These are phyloP conservation scores for Trichoderma sp. DNA, from an alignment of 2,329 filamentous ascomycete genomes.

Conservation along the genomic window DNA sequence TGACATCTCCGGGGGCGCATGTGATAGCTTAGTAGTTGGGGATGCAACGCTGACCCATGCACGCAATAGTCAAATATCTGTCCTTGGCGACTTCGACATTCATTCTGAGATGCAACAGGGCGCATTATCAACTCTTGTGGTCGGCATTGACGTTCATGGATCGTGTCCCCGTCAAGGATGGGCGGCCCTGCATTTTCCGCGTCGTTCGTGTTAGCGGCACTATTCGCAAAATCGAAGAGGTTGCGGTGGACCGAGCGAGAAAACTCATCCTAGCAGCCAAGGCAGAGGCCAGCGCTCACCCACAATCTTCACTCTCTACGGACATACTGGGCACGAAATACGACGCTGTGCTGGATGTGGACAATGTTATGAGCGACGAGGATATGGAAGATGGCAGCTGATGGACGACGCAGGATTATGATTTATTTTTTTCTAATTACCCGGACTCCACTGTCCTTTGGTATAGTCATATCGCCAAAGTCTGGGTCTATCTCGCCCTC, in stretches of 20 bases:
- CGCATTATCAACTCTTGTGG: slow-evolving; percentile 88
- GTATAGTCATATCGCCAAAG: slow-evolving; percentile 57
- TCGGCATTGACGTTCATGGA: slow-evolving; percentile 82
- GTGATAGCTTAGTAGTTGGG: background rate
- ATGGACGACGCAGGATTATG: slow-evolving; percentile 35
- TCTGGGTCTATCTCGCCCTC: slow-evolving; percentile 47
- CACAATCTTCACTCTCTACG: slow-evolving; percentile 32
- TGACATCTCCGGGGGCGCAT: background rate
- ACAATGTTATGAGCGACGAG: slow-evolving; percentile 49
- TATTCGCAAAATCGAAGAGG: slow-evolving; percentile 88
- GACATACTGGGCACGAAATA: slow-evolving; percentile 36
- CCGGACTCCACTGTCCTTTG: slow-evolving; percentile 68
- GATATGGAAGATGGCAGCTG: slow-evolving; percentile 51
- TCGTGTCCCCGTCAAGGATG: slow-evolving; percentile 63
- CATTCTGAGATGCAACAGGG: slow-evolving; percentile 81
- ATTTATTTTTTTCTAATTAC: slow-evolving; percentile 67
- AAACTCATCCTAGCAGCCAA: slow-evolving; percentile 70
- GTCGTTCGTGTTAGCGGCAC: slow-evolving; percentile 90
- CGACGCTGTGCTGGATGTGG: slow-evolving; percentile 47
- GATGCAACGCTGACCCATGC: background rate
- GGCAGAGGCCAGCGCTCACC: slow-evolving; percentile 40
- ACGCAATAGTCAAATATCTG: slow-evolving; percentile 80
- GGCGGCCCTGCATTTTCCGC: slow-evolving; percentile 73
- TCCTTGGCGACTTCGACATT: slow-evolving; percentile 92
- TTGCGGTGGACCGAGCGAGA: slow-evolving; percentile 79